phyloP scores from a whole-genome alignment of 805 yeast species.

The Yarrowia sp. region DNA sequence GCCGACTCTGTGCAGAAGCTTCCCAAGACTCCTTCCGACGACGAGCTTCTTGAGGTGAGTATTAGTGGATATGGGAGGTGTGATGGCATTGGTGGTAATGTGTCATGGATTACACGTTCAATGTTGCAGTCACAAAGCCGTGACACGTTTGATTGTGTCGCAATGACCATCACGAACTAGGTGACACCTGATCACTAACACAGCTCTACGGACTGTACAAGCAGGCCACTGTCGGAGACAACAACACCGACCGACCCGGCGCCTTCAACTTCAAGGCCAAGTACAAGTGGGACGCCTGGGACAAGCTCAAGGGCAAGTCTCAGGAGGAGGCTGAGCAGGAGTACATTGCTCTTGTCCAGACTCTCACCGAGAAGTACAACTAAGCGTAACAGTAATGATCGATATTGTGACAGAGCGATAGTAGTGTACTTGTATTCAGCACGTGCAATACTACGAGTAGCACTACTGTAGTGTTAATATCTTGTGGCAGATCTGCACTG shows the following conservation, averaged over 20 bases:
- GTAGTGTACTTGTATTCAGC: too few relatives aligned
- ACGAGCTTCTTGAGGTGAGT: conserved; percentile 71
- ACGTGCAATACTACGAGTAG: too few relatives aligned
- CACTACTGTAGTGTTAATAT: too few relatives aligned
- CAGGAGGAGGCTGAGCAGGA: conserved; percentile 90
- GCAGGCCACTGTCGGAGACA: conserved; percentile 98
- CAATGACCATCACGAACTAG: background rate
- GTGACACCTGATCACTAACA: background rate
- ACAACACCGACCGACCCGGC: conserved; percentile 85
- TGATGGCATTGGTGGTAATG: too few relatives aligned
- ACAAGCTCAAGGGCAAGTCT: conserved; percentile 79
- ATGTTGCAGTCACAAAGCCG: too few relatives aligned
- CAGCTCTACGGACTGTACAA: conserved; percentile 87
- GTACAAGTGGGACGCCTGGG: conserved; percentile 98
- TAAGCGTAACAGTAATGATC: background rate
- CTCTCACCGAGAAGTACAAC: conserved; percentile 46
- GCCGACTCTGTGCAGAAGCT: conserved; percentile 82
- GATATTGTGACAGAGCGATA: too few relatives aligned
- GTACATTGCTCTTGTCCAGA: conserved; percentile 53
- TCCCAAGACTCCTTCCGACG: conserved; percentile 80
- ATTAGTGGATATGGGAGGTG: background rate
- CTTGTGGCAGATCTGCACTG: background rate
- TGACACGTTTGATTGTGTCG: background rate
- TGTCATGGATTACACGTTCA: too few relatives aligned
- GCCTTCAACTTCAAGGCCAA: conserved; percentile 92